Evolutionary conservation across 495 filamentous ascomycete species (phyloP), one percentile per base, ranked within the genome.

Genomic region (Bombardia bombarda): DNA sequence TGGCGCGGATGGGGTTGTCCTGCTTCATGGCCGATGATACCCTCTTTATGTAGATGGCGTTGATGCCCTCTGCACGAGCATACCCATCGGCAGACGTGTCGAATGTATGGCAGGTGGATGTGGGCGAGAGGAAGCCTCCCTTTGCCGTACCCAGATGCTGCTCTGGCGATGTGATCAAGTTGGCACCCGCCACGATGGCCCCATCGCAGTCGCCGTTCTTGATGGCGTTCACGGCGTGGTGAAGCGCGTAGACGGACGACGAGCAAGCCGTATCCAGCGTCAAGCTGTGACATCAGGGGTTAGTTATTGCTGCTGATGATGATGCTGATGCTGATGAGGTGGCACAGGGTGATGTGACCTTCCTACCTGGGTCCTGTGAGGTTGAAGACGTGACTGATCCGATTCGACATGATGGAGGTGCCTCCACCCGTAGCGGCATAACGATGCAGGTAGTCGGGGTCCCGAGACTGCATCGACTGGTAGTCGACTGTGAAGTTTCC

Each of bases 81-180:
- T 80, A 86, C 0, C 82, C 82, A 56, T 81, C 65, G 13, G 79
- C 82, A 0, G 51, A 40, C 0, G 67, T 61, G 50, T 80, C 76
- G 43, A 80, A 87, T 0, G 71, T 72, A 26, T 75, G 66, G 37
- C 70, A 83, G 1, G 37, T 56, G 9, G 62, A 62, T 20, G 61
- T 58, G 12, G 59, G 45, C 7, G 56, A 58, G n/a, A 70, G 45
- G 22, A 68, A 63, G 35, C 50, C 52, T 0, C 58, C 32, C 28
- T 54, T 56, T 2, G 57, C 54, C n/a, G 62, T 38, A 33, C 47
- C 39, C 13, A 58, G 32, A 46, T 61, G 13, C 46, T 49, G 37
- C 71, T 68, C 3, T 67, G 67, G 1, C 19, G 61, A 54, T 13
- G 77, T 39, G 19, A 76, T 74, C 5, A 83, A 50, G 38, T 72